phyloP scores from a whole-genome alignment of 257 asterid genomes.

The Nicotiana benthamiana region DNA sequence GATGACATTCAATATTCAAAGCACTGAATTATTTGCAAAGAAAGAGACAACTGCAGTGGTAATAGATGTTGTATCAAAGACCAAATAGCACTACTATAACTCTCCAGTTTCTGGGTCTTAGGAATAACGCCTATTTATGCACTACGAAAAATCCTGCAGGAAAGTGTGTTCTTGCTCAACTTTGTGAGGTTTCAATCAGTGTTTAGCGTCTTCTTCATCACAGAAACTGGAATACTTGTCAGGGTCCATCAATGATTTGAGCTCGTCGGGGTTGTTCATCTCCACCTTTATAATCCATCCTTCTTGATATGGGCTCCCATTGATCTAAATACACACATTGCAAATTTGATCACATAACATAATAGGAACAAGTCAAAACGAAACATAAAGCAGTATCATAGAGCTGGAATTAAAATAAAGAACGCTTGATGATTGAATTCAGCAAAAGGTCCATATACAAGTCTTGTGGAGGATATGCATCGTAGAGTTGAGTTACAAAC shows the following conservation, averaged over 20 bases:
- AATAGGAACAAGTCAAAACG: neutral
- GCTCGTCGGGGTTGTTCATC: constrained; percentile 43
- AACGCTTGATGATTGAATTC: neutral
- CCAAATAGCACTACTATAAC: neutral
- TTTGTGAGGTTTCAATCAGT: constrained; percentile 31
- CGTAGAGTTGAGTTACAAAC: neutral
- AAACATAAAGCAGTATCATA: neutral
- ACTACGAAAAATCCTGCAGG: neutral
- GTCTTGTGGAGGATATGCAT: neutral
- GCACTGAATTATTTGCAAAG: neutral
- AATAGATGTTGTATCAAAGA: neutral
- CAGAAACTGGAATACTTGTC: constrained; percentile 66
- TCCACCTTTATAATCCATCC: constrained; percentile 98
- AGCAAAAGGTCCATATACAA: neutral
- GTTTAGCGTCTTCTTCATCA: constrained; percentile 75
- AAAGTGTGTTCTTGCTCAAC: neutral
- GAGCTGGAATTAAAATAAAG: neutral
- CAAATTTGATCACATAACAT: neutral
- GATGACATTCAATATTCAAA: neutral
- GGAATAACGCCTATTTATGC: neutral
- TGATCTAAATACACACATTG: constrained; percentile 31
- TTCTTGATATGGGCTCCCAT: constrained; percentile 70
- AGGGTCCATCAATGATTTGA: constrained; percentile 51
- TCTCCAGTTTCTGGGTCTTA: neutral
- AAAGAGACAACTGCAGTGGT: neutral